Evolutionary conservation across 257 asterid species (phyloP).

Genomic region (Solanum verrucosum): DNA sequence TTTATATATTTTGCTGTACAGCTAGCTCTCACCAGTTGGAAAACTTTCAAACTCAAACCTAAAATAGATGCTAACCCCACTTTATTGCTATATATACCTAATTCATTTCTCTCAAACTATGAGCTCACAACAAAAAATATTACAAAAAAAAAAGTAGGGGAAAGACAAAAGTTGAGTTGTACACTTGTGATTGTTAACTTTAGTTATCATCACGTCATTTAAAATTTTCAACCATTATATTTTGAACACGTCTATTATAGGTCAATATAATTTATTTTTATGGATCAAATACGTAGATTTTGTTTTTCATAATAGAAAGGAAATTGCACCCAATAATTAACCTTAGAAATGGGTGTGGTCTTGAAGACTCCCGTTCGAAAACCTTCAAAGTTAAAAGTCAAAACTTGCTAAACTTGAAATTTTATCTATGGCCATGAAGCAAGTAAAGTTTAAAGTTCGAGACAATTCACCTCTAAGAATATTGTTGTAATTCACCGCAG

Average conservation of each 20-base stretch:
- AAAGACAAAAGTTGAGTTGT: background rate
- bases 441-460: background rate
- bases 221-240: background rate
- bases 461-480: background rate
- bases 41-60: slow-evolving; percentile 14
- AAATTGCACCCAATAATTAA: background rate
- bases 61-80: background rate
- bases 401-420: background rate
- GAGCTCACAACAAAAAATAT: background rate
- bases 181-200: background rate
- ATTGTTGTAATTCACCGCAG: background rate
- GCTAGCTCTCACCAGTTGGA: background rate
- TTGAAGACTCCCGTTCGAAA: background rate
- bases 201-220: background rate
- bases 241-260: background rate
- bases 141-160: background rate
- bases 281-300: background rate
- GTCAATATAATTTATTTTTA: background rate
- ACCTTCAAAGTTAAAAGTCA: background rate
- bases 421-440: background rate
- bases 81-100: background rate
- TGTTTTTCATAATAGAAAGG: background rate
- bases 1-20: background rate
- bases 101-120: background rate
- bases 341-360: background rate